Percentiles rank a stretch among this genome's conserved stretches.
Conservation (phyloP, 129 eudicot species). For the Artemisia argyi region DNA sequence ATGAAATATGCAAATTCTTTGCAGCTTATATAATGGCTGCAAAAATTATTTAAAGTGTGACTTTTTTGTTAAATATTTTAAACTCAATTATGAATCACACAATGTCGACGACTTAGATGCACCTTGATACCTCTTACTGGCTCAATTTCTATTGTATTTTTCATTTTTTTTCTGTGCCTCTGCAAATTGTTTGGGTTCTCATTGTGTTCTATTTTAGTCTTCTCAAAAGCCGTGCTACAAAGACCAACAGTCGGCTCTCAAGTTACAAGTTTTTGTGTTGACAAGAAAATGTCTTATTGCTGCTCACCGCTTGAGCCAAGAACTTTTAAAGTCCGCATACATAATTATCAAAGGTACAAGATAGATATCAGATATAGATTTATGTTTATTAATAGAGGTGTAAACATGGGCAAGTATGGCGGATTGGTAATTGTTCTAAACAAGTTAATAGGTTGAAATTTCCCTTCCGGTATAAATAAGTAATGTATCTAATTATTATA, state of each 20-base stretch:
- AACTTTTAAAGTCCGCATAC: slow-evolving; percentile 78
- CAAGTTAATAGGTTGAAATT: too few relatives aligned
- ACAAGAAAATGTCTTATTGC: slow-evolving; percentile 68
- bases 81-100: not conserved
- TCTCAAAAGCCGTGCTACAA: slow-evolving; percentile 63
- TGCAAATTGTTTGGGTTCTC: not conserved
- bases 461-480: too few relatives aligned
- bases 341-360: slow-evolving; percentile 59
- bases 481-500: too few relatives aligned
- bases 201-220: slow-evolving; percentile 44
- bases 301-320: slow-evolving; percentile 79
- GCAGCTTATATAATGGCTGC: not conserved
- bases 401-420: too few relatives aligned
- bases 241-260: slow-evolving; percentile 92
- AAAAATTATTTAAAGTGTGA: not conserved
- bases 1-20: not conserved
- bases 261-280: slow-evolving; percentile 68
- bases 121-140: not conserved
- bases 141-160: not conserved
- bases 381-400: too few relatives aligned
- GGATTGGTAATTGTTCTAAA: too few relatives aligned
- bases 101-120: not conserved
- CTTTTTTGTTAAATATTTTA: not conserved
- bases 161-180: not conserved
- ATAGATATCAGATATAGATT: too few relatives aligned